phyloP scores from a whole-genome alignment of 306 rosid genomes.

The Echinosophora koreensis region DNA sequence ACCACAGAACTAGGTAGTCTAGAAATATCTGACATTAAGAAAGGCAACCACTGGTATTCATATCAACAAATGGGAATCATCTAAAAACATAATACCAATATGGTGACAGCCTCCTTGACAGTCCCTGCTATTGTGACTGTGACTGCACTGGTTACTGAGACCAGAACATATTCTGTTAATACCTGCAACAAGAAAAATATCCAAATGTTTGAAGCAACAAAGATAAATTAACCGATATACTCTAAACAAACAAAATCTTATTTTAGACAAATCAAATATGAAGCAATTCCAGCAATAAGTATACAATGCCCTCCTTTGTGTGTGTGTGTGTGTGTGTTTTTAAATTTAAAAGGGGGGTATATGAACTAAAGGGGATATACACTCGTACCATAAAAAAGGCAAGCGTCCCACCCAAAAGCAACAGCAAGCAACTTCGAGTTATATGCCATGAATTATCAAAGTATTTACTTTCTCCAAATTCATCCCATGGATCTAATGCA shows the following conservation, averaged over 20 bases:
- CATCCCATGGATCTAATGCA: constrained; percentile 89
- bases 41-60: constrained; percentile 6
- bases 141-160: constrained; percentile 97
- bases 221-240: constrained; percentile 14
- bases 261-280: constrained; percentile 19
- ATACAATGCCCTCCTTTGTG: background rate
- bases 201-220: constrained; percentile 34
- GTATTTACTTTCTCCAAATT: constrained; percentile 70
- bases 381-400: constrained; percentile 90
- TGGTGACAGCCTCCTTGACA: constrained; percentile 97
- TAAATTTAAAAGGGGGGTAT: background rate
- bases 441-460: constrained; percentile 80
- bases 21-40: constrained; percentile 11
- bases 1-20: background rate
- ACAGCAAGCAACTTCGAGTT: constrained; percentile 77
- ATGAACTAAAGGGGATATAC: constrained; percentile 24
- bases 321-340: background rate
- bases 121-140: constrained; percentile 97
- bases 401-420: constrained; percentile 91
- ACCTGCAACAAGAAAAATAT: constrained; percentile 68
- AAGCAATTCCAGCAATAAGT: constrained; percentile 20
- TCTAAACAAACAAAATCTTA: constrained; percentile 24
- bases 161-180: constrained; percentile 84
- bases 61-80: constrained; percentile 32
- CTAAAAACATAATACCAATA: constrained; percentile 68